Conservation (phyloP, 768 basidiomycete species). For the Crucibulum laeve region DNA sequence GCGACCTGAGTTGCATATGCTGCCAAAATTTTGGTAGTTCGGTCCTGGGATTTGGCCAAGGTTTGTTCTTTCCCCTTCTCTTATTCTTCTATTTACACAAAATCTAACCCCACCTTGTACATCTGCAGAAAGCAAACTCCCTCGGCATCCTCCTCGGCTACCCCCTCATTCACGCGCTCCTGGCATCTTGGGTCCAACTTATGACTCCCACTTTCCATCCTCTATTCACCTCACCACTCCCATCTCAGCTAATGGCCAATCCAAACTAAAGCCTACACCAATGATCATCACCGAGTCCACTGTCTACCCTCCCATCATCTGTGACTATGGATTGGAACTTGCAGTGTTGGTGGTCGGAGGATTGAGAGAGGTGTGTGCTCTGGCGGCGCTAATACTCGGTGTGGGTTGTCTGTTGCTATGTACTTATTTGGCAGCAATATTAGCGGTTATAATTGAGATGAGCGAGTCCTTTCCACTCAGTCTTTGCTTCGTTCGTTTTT, state of each 20-base stretch:
- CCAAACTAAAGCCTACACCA: conserved; percentile 65
- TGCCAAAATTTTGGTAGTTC: conserved; percentile 60
- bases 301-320: conserved; percentile 79
- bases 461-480: conserved; percentile 14
- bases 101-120: conserved; percentile 5
- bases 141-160: conserved; percentile 95
- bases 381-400: conserved; percentile 83
- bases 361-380: conserved; percentile 89
- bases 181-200: conserved; percentile 73
- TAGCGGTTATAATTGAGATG: conserved; percentile 97
- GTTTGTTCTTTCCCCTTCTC: conserved; percentile 17
- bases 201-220: conserved; percentile 60
- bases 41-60: conserved; percentile 87
- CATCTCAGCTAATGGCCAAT: conserved; percentile 13
- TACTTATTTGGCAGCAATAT: conserved; percentile 84
- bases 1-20: conserved; percentile 92
- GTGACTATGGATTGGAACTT: conserved; percentile 92
- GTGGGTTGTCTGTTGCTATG: conserved; percentile 87
- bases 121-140: conserved; percentile 80
- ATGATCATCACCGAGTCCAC: conserved; percentile 81
- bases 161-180: conserved; percentile 80
- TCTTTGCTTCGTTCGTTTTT: conserved; percentile 4
- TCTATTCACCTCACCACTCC: conserved; percentile 61
- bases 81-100: neutral
- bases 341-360: conserved; percentile 84